Evolutionary conservation across 352 stramenopile species (phyloP), one percentile per base, ranked within the genome.

Genomic region (Phytophthora niederhauseri): DNA sequence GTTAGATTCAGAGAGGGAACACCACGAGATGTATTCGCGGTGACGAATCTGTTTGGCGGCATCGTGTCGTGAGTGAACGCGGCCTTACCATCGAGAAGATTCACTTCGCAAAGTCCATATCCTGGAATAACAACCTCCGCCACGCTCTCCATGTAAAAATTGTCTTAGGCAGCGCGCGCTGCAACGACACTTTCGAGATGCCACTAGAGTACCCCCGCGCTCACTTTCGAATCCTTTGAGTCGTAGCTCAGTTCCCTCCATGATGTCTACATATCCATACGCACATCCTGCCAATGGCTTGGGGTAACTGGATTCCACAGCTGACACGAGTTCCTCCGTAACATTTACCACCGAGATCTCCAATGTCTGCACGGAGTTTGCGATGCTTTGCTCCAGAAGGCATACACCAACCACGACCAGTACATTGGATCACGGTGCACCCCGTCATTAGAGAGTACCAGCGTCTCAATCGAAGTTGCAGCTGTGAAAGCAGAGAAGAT

Each of bases 391-490:
- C 49, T 38, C 24, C 49, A 55, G 49, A 55, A 55, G 9, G 14
- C 49, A 26, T 55, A 55, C 49, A 8, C 49, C 49, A 55, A 4
- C 49, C 49, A 55, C 49, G 49, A 20, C 22, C 49, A 55, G 49
- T 55, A 55, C 20, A 36, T 24, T 3, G 49, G 19, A 19, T 36
- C 49, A 19, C 7, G 9, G 8, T 36, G 36, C 11, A 38, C 24
- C 5, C 24, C 49, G 26, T 19, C 15, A 55, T 55, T 12, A 55
- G 22, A 20, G 49, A n/a, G n/a, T n/a, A n/a, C n/a, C n/a, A n/a
- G n/a, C n/a, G n/a, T 55, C 8, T 34, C 26, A 17, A 34, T 55
- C 24, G 12, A 20, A 7, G 11, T 55, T 2, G 49, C 49, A 24
- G 36, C 49, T 5, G 49, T 19, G 19, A 55, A 55, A 38, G 49